Conservation (phyloP, 495 filamentous ascomycete genomes). For the Penicillium desertorum region DNA sequence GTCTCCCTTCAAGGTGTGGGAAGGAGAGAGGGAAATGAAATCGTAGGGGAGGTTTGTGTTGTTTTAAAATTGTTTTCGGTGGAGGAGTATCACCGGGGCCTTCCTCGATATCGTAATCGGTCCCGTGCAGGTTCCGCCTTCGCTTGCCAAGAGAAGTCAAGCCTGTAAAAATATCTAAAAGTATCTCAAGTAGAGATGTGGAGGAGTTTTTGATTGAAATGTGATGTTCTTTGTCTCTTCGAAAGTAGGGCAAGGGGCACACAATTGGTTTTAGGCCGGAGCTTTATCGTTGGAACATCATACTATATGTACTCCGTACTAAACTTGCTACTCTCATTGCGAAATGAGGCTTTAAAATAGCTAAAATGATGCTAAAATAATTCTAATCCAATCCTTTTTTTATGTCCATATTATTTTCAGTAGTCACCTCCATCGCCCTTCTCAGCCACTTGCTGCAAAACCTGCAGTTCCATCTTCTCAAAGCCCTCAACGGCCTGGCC, state of each 20-base stretch:
- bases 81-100: constrained; percentile 21
- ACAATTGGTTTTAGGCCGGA: neutral
- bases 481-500: constrained; percentile 74
- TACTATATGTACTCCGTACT: neutral
- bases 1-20: constrained; percentile 39
- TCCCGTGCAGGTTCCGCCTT: constrained; percentile 29
- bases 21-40: constrained; percentile 19
- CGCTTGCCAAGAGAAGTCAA: constrained; percentile 16
- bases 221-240: neutral
- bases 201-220: neutral
- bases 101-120: constrained; percentile 30
- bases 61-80: constrained; percentile 34
- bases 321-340: neutral
- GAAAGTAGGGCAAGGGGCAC: constrained; percentile 6
- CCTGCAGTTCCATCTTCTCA: constrained; percentile 69
- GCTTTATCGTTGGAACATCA: neutral
- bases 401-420: constrained; percentile 2
- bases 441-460: constrained; percentile 48
- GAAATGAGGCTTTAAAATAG: neutral
- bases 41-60: constrained; percentile 25
- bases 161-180: neutral
- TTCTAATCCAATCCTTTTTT: neutral
- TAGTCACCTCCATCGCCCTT: constrained; percentile 3
- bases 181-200: neutral
- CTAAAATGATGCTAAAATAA: neutral